Evolutionary conservation across 192 early-diverging fungal species (phyloP).

Genomic region (Funneliformis mosseae): DNA sequence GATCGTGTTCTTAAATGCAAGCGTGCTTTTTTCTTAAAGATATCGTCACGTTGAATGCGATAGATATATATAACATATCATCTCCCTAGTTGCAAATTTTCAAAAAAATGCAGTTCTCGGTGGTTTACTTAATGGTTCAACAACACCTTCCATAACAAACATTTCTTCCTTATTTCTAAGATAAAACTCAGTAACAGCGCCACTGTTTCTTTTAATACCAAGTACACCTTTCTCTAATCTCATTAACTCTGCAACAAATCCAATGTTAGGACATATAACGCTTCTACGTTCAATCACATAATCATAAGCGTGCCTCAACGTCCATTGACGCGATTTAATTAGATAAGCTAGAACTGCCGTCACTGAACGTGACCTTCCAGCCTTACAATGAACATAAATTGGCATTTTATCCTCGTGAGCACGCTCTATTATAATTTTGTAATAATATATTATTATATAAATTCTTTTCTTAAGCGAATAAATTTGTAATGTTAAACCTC

Average conservation of each 20-base stretch:
- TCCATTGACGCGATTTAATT: constrained; percentile 61
- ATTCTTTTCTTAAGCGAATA: no score
- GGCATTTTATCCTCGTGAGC: constrained; percentile 44
- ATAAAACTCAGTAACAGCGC: constrained; percentile 19
- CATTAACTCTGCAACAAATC: constrained; percentile 73
- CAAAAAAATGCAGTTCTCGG: constrained; percentile 15
- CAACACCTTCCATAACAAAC: background rate
- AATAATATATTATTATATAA: background rate
- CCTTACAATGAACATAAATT: constrained; percentile 80
- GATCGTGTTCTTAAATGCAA: no score
- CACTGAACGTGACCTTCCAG: constrained; percentile 73
- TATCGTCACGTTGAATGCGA: background rate
- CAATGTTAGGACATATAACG: constrained; percentile 79
- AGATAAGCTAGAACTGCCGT: constrained; percentile 74
- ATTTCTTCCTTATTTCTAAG: background rate
- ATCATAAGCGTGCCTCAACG: constrained; percentile 66
- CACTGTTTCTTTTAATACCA: constrained; percentile 39
- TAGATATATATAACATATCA: background rate
- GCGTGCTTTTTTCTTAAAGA: no score
- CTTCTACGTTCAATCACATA: constrained; percentile 63
- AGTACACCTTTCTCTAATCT: constrained; percentile 67
- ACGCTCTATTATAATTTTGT: constrained; percentile 13
- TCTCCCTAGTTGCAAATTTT: background rate
- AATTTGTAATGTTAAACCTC: background rate
- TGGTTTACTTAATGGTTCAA: constrained; percentile 14